phyloP scores from a whole-genome alignment of 2,329 filamentous ascomycete species.

The Colletotrichum chlorophyti region DNA sequence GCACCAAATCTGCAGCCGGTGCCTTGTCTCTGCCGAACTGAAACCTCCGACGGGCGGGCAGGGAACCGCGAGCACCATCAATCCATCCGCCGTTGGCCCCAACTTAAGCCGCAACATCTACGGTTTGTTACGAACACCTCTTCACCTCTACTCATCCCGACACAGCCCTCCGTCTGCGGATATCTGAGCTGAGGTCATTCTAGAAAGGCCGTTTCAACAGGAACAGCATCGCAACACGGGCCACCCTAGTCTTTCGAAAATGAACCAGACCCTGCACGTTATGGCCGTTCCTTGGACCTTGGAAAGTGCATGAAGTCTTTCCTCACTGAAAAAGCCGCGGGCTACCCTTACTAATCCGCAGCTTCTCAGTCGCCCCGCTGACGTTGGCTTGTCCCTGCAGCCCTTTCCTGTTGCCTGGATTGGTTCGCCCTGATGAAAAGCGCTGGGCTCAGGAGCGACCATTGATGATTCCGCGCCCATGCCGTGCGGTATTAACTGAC shows the following conservation, averaged over 20 bases:
- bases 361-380: slow-evolving; percentile 15
- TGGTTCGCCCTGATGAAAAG: background rate
- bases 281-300: slow-evolving; percentile 2
- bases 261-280: too few relatives aligned
- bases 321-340: slow-evolving; percentile 10
- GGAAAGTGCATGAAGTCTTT: slow-evolving; percentile 11
- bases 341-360: slow-evolving; percentile 21
- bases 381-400: slow-evolving; percentile 4
- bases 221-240: too few relatives aligned
- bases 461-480: background rate
- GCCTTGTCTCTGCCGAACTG: slow-evolving; percentile 26
- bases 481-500: slow-evolving; percentile 23
- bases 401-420: background rate
- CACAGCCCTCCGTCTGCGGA: too few relatives aligned
- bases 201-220: background rate
- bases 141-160: too few relatives aligned
- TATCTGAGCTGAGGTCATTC: slow-evolving; percentile 9
- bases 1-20: slow-evolving; percentile 22
- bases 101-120: too few relatives aligned
- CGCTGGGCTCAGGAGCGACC: too few relatives aligned
- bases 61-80: slow-evolving; percentile 2
- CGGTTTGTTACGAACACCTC: too few relatives aligned
- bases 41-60: slow-evolving; percentile 25
- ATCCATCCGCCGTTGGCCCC: background rate
- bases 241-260: background rate